Base-by-base conservation (phyloP, 2,329 filamentous ascomycete species). In the Ceratocystis ficicola region DNA sequence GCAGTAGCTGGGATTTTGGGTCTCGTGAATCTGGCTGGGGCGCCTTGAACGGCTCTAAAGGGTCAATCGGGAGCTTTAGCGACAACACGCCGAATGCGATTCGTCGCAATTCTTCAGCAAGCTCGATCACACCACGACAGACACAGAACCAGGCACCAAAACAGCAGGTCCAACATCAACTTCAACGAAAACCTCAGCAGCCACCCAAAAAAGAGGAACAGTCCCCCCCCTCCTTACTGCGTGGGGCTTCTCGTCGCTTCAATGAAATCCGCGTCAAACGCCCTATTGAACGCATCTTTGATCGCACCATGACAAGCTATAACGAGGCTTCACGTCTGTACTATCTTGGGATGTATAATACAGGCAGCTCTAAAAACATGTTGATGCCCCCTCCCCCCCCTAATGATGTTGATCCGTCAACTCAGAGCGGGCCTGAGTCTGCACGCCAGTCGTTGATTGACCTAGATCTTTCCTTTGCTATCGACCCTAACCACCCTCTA, bases 271-370 rank as follows among this genome's bases (percentile, higher is more conserved):
- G 64, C 10, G 75, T 84, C 68, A 82, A 80, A 69, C 83, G 78
- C 8, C 84, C 84, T 0, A 73, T 87, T 3, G 84, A 86, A 69
- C 86, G 85, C 68, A 76, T 87, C 0, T 87, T 87, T 70, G 84
- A 87, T 67, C 84, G 86, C 71, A 86, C 84, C 0, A 80, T 84
- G 44, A 83, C 83, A 1, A 84, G 80, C 68, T 87, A 87, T 68
- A 80, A 84, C 28, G 84, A 86, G 67, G 86, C 86, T 68, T 84
- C 83, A 20, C 77, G 81, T 36, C 77, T 77, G 50, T 85, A 86
- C 70, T 87, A 87, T 70, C 52, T 68, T 2, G 61, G 48, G 22
- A 25, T 67, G n/a, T 65, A 57, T 32, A 50, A 44, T 32, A 52
- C 59, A 4, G 81, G 82, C 20, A 76, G 75, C 44, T 74, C 73